A percentile compares a stretch with the other conserved stretches of the same genome.
These are phyloP conservation scores for Akebia trifoliata DNA, from an alignment of 164 flowering plant genomes.

Conservation along the genomic window DNA sequence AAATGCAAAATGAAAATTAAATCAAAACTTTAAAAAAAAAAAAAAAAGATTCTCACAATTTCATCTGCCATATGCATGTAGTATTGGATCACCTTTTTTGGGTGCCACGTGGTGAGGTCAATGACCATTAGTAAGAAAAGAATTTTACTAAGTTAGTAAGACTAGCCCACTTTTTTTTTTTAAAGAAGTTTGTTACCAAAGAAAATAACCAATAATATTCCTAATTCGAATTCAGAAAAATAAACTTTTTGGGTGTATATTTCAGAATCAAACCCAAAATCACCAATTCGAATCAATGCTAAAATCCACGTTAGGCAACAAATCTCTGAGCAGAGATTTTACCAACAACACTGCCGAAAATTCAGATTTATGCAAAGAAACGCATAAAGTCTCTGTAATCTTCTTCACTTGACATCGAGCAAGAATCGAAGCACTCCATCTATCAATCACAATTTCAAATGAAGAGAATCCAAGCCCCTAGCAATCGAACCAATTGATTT, in stretches of 20 bases:
- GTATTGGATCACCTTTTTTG: too few relatives aligned
- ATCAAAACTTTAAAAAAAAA: too few relatives aligned
- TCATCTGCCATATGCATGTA: too few relatives aligned
- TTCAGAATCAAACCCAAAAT: constrained; percentile 41
- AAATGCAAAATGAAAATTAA: too few relatives aligned
- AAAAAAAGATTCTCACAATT: too few relatives aligned
- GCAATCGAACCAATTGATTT: constrained; percentile 23
- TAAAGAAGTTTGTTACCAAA: too few relatives aligned
- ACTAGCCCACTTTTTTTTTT: too few relatives aligned
- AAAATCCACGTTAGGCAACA: constrained; percentile 32
- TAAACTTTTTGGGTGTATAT: constrained; percentile 46
- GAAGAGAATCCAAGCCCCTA: constrained; percentile 46
- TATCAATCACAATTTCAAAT: constrained; percentile 75
- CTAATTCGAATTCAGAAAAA: too few relatives aligned
- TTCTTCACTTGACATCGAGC: constrained; percentile 53
- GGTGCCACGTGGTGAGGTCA: too few relatives aligned
- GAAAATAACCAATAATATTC: too few relatives aligned
- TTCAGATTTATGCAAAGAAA: constrained; percentile 68
- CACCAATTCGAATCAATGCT: constrained; percentile 24
- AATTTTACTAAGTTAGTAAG: too few relatives aligned
- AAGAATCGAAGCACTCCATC: constrained; percentile 67
- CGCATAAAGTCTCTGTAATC: constrained; percentile 48
- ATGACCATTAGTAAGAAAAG: too few relatives aligned
- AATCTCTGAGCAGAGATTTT: constrained; percentile 38
- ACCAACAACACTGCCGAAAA: constrained; percentile 34